Evolutionary conservation across 371 early-diverging fungal genomes (phyloP).

Genomic region (Lichtheimia ramosa): DNA sequence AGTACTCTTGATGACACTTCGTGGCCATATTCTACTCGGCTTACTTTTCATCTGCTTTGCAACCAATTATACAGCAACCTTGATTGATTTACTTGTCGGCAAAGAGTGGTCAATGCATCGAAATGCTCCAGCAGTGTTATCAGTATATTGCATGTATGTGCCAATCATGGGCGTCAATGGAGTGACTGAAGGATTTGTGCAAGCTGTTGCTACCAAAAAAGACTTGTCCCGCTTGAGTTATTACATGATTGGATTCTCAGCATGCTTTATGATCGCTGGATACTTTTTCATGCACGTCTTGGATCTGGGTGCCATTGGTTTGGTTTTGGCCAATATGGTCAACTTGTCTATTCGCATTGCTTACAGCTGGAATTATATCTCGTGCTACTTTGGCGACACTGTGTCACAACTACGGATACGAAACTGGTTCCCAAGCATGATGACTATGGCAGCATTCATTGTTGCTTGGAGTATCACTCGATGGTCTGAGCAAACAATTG

Average conservation of each 20-base stretch:
- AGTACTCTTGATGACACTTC: constrained; percentile 65
- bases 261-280: constrained; percentile 65
- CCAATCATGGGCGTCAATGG: constrained; percentile 96
- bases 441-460: constrained; percentile 45
- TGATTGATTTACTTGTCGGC: constrained; percentile 75
- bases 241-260: constrained; percentile 79
- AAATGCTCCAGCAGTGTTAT: constrained; percentile 58
- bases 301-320: constrained; percentile 71
- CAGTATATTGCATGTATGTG: constrained; percentile 84
- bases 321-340: constrained; percentile 85
- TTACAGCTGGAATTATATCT: constrained; percentile 73
- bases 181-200: constrained; percentile 91
- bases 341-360: constrained; percentile 79
- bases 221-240: constrained; percentile 64
- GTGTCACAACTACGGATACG: constrained; percentile 12
- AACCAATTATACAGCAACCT: constrained; percentile 75
- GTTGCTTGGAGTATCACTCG: constrained; percentile 57
- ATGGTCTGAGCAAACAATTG: constrained; percentile 55
- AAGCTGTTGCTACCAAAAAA: constrained; percentile 72
- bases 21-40: constrained; percentile 79
- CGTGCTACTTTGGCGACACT: constrained; percentile 48
- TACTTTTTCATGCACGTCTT: constrained; percentile 57
- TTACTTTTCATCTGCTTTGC: constrained; percentile 82
- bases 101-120: constrained; percentile 57
- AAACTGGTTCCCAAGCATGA: constrained; percentile 45